A percentile compares a stretch with the other conserved stretches of the same genome.
Evolutionary conservation across 2,329 filamentous ascomycete genomes (phyloP).

Genomic region (Neocatenulostroma microsporum): DNA sequence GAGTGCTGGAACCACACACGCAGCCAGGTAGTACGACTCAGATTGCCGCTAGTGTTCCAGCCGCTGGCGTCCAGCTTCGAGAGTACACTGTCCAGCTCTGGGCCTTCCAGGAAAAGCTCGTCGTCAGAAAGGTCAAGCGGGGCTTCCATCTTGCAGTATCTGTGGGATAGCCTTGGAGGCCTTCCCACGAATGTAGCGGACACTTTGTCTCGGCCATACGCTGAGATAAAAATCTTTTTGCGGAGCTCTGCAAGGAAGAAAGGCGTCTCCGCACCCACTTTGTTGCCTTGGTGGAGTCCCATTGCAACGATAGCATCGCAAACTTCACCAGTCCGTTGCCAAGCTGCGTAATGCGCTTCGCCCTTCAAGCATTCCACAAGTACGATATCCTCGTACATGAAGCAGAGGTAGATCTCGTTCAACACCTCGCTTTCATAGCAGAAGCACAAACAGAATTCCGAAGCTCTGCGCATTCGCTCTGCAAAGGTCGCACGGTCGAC

Average conservation of each 20-base stretch:
- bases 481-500: slow-evolving; percentile 41
- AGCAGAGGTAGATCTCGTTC: slow-evolving; percentile 28
- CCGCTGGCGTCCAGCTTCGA: slow-evolving; percentile 41
- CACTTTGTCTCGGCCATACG: slow-evolving; percentile 28
- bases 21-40: slow-evolving; percentile 40
- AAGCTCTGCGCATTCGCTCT: slow-evolving; percentile 31
- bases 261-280: slow-evolving; percentile 23
- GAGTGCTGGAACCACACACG: slow-evolving; percentile 44
- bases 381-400: slow-evolving; percentile 28
- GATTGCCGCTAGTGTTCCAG: slow-evolving; percentile 43
- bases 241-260: slow-evolving; percentile 28
- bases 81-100: slow-evolving; percentile 34
- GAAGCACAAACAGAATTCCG: slow-evolving; percentile 28
- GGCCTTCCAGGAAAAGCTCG: slow-evolving; percentile 40
- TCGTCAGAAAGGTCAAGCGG: slow-evolving; percentile 50
- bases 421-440: slow-evolving; percentile 29
- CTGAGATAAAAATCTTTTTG: slow-evolving; percentile 28
- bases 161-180: slow-evolving; percentile 43
- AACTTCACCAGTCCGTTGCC: slow-evolving; percentile 28
- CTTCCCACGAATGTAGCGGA: slow-evolving; percentile 35
- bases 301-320: slow-evolving; percentile 28
- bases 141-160: slow-evolving; percentile 47
- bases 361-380: slow-evolving; percentile 27
- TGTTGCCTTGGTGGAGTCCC: slow-evolving; percentile 30
- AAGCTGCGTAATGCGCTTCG: slow-evolving; percentile 23